A percentile compares a stretch with the other conserved stretches of the same genome.
Conservation (phyloP, 306 rosid species). For the Begonia loranthoides region DNA sequence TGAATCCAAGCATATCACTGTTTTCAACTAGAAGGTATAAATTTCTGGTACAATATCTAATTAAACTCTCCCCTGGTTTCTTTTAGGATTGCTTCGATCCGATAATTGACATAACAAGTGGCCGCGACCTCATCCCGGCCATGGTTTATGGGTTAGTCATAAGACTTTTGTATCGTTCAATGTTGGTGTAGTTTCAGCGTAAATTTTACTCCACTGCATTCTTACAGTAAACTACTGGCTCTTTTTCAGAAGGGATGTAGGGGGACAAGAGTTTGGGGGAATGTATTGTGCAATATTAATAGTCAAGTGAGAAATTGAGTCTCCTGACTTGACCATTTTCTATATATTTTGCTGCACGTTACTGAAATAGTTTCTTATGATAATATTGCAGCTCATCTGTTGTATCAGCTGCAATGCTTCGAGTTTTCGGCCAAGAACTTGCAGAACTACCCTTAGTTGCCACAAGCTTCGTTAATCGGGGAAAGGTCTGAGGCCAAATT, state of each 20-base stretch:
- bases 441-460: slow-evolving; percentile 96
- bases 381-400: slow-evolving; percentile 69
- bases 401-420: slow-evolving; percentile 81
- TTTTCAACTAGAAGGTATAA: too few relatives aligned
- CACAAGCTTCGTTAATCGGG: slow-evolving; percentile 64
- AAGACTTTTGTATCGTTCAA: background rate
- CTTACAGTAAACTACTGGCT: background rate
- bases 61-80: background rate
- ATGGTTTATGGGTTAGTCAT: slow-evolving; percentile 87
- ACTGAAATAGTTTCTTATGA: slow-evolving; percentile 14
- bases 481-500: slow-evolving; percentile 43
- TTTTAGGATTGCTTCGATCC: slow-evolving; percentile 95
- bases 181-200: slow-evolving; percentile 2
- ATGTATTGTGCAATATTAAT: slow-evolving; percentile 79
- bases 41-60: too few relatives aligned
- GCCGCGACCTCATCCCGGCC: slow-evolving; percentile 91
- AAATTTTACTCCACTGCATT: slow-evolving; percentile 8
- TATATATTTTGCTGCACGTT: too few relatives aligned
- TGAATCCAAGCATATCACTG: too few relatives aligned
- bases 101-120: slow-evolving; percentile 62
- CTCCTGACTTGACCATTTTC: too few relatives aligned
- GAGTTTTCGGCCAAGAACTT: slow-evolving; percentile 65
- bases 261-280: slow-evolving; percentile 87
- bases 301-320: slow-evolving; percentile 54
- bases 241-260: slow-evolving; percentile 54